Evolutionary conservation across 169 alveolate species (phyloP).

Genomic region (Ichthyophthirius multifiliis): DNA sequence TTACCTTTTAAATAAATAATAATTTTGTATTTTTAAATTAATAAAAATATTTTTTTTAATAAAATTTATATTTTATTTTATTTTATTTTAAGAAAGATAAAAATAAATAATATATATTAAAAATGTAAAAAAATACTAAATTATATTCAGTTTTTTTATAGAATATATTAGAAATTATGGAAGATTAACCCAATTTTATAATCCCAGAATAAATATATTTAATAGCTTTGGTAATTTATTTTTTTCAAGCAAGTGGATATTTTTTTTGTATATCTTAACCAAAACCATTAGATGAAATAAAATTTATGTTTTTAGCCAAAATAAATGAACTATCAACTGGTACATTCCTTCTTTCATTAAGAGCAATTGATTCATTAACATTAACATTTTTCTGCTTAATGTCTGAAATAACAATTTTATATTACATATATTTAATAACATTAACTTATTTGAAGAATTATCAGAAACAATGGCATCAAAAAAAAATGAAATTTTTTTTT

Average conservation of each 20-base stretch:
- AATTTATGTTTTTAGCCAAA: not conserved
- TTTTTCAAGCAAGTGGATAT: not conserved
- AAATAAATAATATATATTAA: too few species aligned
- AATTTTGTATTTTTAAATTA: too few species aligned
- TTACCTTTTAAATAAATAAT: too few species aligned
- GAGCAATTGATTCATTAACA: not conserved
- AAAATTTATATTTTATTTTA: too few species aligned
- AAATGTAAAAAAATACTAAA: too few species aligned
- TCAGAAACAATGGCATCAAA: not conserved
- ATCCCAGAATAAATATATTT: not conserved
- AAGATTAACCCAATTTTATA: slow-evolving; percentile 3
- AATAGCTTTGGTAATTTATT: not conserved
- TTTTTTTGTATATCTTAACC: not conserved
- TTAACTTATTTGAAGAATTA: not conserved
- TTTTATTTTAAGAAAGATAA: too few species aligned
- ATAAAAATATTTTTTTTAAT: too few species aligned
- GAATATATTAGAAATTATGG: not conserved
- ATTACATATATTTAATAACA: not conserved
- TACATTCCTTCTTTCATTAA: not conserved
- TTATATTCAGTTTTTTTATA: too few species aligned
- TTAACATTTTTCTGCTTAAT: not conserved
- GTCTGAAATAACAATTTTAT: not conserved
- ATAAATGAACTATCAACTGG: slow-evolving; percentile 18
- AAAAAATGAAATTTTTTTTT: not conserved
- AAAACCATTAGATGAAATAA: not conserved